Conservation (phyloP, 1,139 yeast genomes). For the Geotrichum fermentans region DNA sequence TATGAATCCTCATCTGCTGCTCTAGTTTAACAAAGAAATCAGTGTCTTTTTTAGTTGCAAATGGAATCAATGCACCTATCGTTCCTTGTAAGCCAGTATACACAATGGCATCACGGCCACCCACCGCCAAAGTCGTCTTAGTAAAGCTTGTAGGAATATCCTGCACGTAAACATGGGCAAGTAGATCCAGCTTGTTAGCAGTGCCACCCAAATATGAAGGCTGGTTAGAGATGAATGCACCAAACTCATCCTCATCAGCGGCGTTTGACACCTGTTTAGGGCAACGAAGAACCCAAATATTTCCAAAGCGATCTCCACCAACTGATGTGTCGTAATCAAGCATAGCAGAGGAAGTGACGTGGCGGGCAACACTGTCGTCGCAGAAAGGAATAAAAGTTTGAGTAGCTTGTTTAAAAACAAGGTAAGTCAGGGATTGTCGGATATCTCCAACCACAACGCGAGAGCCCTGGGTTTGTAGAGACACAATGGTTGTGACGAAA, state of each 20-base stretch:
- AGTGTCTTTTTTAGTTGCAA: conserved; percentile 58
- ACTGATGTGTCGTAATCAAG: conserved; percentile 73
- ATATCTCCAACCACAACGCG: conserved; percentile 67
- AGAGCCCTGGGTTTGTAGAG: conserved; percentile 51
- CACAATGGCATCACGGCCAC: conserved; percentile 61
- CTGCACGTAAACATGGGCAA: conserved; percentile 60
- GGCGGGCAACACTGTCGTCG: conserved; percentile 66
- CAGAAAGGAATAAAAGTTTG: conserved; percentile 59
- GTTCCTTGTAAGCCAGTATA: conserved; percentile 81
- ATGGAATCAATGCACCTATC: conserved; percentile 66
- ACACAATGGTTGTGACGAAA: conserved; percentile 45
- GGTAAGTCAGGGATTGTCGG: conserved; percentile 55
- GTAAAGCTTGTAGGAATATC: conserved; percentile 67
- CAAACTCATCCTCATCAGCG: conserved; percentile 50
- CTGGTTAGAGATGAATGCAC: conserved; percentile 33
- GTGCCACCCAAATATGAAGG: conserved; percentile 49
- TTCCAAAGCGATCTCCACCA: conserved; percentile 91
- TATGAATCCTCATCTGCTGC: conserved; percentile 43
- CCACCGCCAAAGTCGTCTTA: conserved; percentile 49
- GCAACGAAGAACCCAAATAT: conserved; percentile 61
- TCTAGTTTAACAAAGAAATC: conserved; percentile 57
- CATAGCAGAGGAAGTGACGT: conserved; percentile 53
- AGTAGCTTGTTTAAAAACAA: conserved; percentile 48
- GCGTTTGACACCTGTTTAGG: conserved; percentile 45
- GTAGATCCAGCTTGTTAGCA: conserved; percentile 48